Base-by-base conservation (phyloP, 2,329 filamentous ascomycete genomes). In the Clarireedia monteithiana region DNA sequence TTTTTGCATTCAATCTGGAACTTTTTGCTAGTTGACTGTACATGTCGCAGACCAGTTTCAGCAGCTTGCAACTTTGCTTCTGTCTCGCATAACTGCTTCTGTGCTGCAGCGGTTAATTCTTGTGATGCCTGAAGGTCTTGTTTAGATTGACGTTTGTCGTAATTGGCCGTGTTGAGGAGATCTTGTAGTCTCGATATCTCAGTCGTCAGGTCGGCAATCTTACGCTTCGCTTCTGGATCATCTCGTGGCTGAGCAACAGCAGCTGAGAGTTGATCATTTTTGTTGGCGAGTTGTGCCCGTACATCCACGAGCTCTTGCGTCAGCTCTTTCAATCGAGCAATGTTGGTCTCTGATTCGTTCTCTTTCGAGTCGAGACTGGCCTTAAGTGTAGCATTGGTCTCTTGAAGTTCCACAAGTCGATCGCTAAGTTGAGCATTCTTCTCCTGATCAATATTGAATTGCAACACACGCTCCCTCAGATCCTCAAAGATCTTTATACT, bases 121-220 rank as follows among this genome's bases (percentile, higher is more conserved):
- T 58, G 53, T 17, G 53, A 20, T 39, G 50, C 39, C 17, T 20
- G 46, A 2, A 60, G 17, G 36, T 64, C 56, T 36, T 63, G 56
- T 34, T 61, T 57, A 23, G 51, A 38, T 36, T 60, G 50, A 1
- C 46, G 45, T 7, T 66, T 62, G n/a, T 69, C 67, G 57, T 73
- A 66, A 7, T 68, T 67, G 23, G 69, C 70, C 14, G 60, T 58
- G 30, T 69, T 59, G 1, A 67, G 55, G 14, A 70, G 68, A 30
- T 65, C 54, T 1, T 69, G 59, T 23, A 60, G 58, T 17, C n/a
- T 56, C 34, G 47, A 53, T 36, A 17, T 69, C 52, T 55, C 55
- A 56, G 12, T 64, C 56, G 64, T 58, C 20, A 68, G 51, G 10
- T 61, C 57, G 26, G 62, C 40, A 34, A 67, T 51, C 40, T 58